Evolutionary conservation across 768 basidiomycete species (phyloP), one percentile per base, ranked within the genome.

Genomic region (Floccularia luteovirens): DNA sequence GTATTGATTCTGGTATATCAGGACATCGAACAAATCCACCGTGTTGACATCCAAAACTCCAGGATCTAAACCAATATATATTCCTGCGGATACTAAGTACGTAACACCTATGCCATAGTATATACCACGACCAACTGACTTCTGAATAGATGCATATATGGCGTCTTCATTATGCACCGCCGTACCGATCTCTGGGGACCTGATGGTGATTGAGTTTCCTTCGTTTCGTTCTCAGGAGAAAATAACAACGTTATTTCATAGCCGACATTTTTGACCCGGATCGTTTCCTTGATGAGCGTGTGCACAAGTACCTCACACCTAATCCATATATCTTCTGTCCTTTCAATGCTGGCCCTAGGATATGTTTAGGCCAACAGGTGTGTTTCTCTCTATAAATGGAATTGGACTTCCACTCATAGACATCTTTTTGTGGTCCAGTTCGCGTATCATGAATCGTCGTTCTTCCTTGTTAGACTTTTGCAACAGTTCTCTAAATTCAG

Each of bases 401-500:
- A 21, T 21, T n/a, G n/a, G n/a, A n/a, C 8, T 28, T 20, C n/a
- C n/a, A 34, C 31, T 6, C 19, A 20, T 10, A 13, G 28, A 17
- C 31, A 10, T 24, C 12, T 4, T 27, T 10, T 30, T 7, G n/a
- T n/a, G n/a, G n/a, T 39, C n/a, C 22, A 62, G 52, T 61, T 59
- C 45, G 78, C 78, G 3, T 78, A 79, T 53, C 72, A 76, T 43
- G 74, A 76, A 50, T 53, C 67, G 2, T 75, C 74, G 0, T 79
- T 71, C 52, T 72, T 77, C 56, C 59, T 80, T 14, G 60, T 76
- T 36, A 60, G 70, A 6, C 52, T 79, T 1, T 49, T 81, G 6
- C 78, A 81, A 50, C 52, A 48, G 6, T 76, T 76, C 51, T 62
- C 61, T 4, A 53, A 55, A 0, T 56, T 80, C 38, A 49, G 52